phyloP scores from a whole-genome alignment of 768 basidiomycete species.

The Boletus rubescentipes region DNA sequence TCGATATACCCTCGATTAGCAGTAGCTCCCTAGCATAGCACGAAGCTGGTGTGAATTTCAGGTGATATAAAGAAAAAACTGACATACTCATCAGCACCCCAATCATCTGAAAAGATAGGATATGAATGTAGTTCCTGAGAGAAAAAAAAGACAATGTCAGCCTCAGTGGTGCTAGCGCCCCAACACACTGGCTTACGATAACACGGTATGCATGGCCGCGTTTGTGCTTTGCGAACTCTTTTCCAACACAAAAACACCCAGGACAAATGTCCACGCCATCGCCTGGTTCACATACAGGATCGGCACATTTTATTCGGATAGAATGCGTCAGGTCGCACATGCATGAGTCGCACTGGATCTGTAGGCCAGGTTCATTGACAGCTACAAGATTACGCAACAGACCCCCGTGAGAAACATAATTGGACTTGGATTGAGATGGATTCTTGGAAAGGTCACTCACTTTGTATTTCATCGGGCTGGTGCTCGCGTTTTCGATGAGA shows the following conservation, averaged over 20 bases:
- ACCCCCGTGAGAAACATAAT: slow-evolving; percentile 28
- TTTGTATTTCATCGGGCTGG: slow-evolving; percentile 63
- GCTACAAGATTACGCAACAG: slow-evolving; percentile 43
- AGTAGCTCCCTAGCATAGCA: slow-evolving; percentile 68
- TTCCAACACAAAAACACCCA: slow-evolving; percentile 87
- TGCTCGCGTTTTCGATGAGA: slow-evolving; percentile 66
- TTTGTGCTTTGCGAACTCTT: slow-evolving; percentile 84
- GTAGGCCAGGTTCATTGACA: slow-evolving; percentile 78
- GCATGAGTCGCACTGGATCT: slow-evolving; percentile 85
- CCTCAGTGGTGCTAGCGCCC: neutral
- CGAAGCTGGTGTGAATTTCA: slow-evolving; percentile 3
- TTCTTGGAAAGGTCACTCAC: slow-evolving; percentile 41
- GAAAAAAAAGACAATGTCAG: slow-evolving; percentile 1
- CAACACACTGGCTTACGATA: slow-evolving; percentile 53
- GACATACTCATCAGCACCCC: slow-evolving; percentile 96
- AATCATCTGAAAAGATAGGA: slow-evolving; percentile 92
- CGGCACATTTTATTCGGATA: slow-evolving; percentile 96
- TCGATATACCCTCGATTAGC: slow-evolving; percentile 82
- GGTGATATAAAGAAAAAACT: neutral
- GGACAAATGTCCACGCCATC: slow-evolving; percentile 94
- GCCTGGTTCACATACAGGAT: slow-evolving; percentile 66
- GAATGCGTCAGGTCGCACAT: slow-evolving; percentile 89
- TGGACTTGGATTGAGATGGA: neutral
- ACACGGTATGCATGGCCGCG: slow-evolving; percentile 88
- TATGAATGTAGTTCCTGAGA: slow-evolving; percentile 90